Base-by-base conservation (phyloP, 441 rosid species). In the Aleurites moluccanus region DNA sequence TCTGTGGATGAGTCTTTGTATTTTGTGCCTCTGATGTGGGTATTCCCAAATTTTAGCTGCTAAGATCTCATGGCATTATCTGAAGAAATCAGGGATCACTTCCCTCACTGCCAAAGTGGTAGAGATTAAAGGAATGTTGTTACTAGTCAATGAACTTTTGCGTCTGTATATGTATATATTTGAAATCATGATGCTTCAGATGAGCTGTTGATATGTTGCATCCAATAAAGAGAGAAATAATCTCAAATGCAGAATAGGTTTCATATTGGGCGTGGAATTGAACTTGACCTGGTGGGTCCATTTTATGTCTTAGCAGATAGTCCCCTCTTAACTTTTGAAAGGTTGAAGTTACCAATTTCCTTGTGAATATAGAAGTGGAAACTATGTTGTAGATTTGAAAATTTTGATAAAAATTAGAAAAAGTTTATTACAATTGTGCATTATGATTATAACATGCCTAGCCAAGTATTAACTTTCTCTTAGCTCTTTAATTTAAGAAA, bases 401-500 rank as follows among this genome's bases (percentile, higher is more conserved):
- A 33, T 62, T 27, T 33, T 33, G 21, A 40, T 0, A n/a, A 20
- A 21, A 3, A 4, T 64, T 6, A 53, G 59, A 38, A 53, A 53
- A 53, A 53, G n/a, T n/a, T n/a, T 53, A 53, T 40, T 10, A 50
- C 52, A 65, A 42, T n/a, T 13, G 14, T 21, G 20, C 8, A 4
- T 40, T 35, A 4, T 10, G 3, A 3, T n/a, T n/a, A 3, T 3
- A 42, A 65, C 40, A 42, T 47, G 42, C 59, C 25, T 47, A 16
- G 21, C 28, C 2, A 30, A 67, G n/a, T 27, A 15, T 50, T 6
- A 49, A 67, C 59, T 44, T 16, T 28, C 20, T 15, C 3, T 13
- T 47, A 8, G 57, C 11, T n/a, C 23, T 69, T 30, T 69, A 10
- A 23, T 21, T 50, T 3, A 30, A 88, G 89, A 88, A 83, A 88